phyloP scores from a whole-genome alignment of 495 filamentous ascomycete genomes.

The Podospora didyma region DNA sequence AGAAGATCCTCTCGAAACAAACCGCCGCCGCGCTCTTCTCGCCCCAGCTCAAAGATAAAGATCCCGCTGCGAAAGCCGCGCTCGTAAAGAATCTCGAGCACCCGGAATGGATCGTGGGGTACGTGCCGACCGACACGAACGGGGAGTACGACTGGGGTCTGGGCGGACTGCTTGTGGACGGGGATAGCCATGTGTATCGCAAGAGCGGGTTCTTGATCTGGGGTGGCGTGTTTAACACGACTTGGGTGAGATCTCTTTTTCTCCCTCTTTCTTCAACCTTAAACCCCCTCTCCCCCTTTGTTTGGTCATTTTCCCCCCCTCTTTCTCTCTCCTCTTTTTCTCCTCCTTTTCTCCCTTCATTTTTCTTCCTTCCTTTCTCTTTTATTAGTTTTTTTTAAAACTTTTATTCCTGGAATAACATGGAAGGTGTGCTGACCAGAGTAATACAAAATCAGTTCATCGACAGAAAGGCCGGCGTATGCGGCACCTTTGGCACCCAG shows the following conservation, averaged over 20 bases:
- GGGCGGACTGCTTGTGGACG: slow-evolving; percentile 29
- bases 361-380: neutral
- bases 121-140: slow-evolving; percentile 9
- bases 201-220: slow-evolving; percentile 31
- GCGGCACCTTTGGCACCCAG: slow-evolving; percentile 31
- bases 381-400: neutral
- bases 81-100: slow-evolving; percentile 14
- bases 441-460: slow-evolving; percentile 29
- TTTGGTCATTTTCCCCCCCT: too few species aligned
- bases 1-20: slow-evolving; percentile 21
- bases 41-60: slow-evolving; percentile 15
- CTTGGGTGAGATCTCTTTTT: slow-evolving; percentile 24
- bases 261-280: too few species aligned
- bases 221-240: slow-evolving; percentile 30
- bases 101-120: slow-evolving; percentile 23
- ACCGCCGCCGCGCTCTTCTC: slow-evolving; percentile 27
- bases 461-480: slow-evolving; percentile 29
- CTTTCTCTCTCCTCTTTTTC: neutral
- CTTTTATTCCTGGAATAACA: neutral
- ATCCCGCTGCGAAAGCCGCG: slow-evolving; percentile 11
- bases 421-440: too few species aligned
- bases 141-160: slow-evolving; percentile 32
- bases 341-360: too few species aligned
- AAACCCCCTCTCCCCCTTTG: too few species aligned
- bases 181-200: slow-evolving; percentile 17